Evolutionary conservation across 176 grass and related monocot species (phyloP), one percentile per base, ranked within the genome.

Genomic region (Phyllostachys edulis): DNA sequence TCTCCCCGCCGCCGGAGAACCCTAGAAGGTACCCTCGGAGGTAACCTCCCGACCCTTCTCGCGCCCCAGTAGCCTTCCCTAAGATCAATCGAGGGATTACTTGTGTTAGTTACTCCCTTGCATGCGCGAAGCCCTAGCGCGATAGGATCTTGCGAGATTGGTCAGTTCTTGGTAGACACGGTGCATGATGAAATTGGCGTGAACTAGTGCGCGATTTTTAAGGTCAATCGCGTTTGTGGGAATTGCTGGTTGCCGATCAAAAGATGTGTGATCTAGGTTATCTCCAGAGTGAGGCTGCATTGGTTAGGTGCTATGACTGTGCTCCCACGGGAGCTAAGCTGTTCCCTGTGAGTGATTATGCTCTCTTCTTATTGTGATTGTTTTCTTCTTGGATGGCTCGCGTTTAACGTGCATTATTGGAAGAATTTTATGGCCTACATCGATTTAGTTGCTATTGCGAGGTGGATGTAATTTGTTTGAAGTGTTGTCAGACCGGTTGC

Each of bases 1-100:
- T 78, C 76, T 47, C 57, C 76, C 79, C 65, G 49, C 64, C 36
- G 64, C 50, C 47, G 13, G 64, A 32, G 50, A 59, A 59, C 79
- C 15, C n/a, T 69, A 80, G 65, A 17, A 38, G 64, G 17, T 10
- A 3, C 49, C 29, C 24, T 42, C 23, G 13, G 9, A 59, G 51
- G 50, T 59, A 39, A 81, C 20, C 23, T 27, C 0, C 23, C 3
- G 24, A 42, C 15, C 63, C 66, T 70, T 81, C 37, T 9, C 7
- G 29, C 9, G 13, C 42, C 6, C 20, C 5, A 0, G 11, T 32
- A 6, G 5, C 15, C 24, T 9, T 54, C 6, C 51, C 6, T 46
- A 26, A 18, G 2, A 18, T 64, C 39, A n/a, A 5, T 9, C 5
- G 2, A 34, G 4, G 2, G 46, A 67, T 20, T 24, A 14, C 9